Base-by-base conservation (phyloP, 192 early-diverging fungal species). In the Backusella sp. region DNA sequence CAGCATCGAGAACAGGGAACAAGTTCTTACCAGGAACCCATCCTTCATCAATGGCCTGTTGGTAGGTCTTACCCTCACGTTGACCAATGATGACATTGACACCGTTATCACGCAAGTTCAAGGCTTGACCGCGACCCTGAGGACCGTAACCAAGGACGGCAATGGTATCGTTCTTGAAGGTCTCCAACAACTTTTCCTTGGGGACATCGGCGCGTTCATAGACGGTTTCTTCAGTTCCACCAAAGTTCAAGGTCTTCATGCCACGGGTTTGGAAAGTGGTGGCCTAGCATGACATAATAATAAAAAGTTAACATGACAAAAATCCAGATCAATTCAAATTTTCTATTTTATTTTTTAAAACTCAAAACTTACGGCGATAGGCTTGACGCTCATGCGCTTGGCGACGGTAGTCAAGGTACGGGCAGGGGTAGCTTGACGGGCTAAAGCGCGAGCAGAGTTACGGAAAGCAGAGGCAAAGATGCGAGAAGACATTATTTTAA, bases 31-130 rank as follows among this genome's bases (percentile, higher is more conserved):
- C 96, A 12, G 95, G 94, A 53, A 96, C 91, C 96, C 96, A 99
- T 68, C 96, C 97, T 86, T 97, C 96, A 65, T 93, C 88, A 66
- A 94, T 82, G 68, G 97, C 97, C 82, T 94, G 88, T 76, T 97
- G 90, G 92, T 92, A 99, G 23, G 94, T 95, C 82, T 89, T 89
- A 75, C 92, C 93, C 82, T 96, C 92, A 84, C 97, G 92, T 32
- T 92, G 89, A 68, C 97, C 97, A 79, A 99, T 86, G 72, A 99
- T 95, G 75, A 99, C 96, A 73, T 99, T 99, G 71, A 99, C 86
- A 68, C 94, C 94, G 81, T 99, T 96, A 88, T 99, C 96, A 81
- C 94, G 93, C 80, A 96, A 87, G 94, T 99, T 99, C 74, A 97
- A 92, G 46, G 94, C 92, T 83, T 98, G 97, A 71, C 94, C 95